Conservation (phyloP, 352 stramenopile genomes). For the Phytopythium chamaehyphon region DNA sequence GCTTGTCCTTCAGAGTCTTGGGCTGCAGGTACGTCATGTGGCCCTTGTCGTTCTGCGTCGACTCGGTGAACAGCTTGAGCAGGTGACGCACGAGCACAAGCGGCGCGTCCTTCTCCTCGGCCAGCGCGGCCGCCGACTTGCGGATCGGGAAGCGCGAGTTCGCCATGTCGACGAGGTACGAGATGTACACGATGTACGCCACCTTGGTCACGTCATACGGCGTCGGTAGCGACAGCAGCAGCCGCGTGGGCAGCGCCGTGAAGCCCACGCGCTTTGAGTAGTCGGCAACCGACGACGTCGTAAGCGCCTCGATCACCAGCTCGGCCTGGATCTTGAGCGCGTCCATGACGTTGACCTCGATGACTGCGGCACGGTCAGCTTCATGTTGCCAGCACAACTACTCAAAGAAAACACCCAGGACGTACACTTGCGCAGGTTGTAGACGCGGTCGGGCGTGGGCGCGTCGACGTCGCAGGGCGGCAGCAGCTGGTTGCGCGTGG, state of each 20-base stretch:
- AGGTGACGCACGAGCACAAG: constrained; percentile 67
- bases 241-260: constrained; percentile 45
- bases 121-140: constrained; percentile 63
- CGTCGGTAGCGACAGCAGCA: constrained; percentile 63
- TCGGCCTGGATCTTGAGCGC: constrained; percentile 72
- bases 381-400: neutral
- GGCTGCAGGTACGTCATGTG: constrained; percentile 66
- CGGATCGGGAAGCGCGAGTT: constrained; percentile 53
- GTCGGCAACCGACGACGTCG: constrained; percentile 50
- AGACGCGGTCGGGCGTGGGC: constrained; percentile 69
- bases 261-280: constrained; percentile 43
- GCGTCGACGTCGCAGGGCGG: constrained; percentile 72
- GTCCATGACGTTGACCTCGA: constrained; percentile 65
- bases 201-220: constrained; percentile 73
- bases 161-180: constrained; percentile 70
- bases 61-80: constrained; percentile 64
- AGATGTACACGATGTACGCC: constrained; percentile 65
- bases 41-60: constrained; percentile 46
- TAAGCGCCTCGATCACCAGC: constrained; percentile 60
- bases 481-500: constrained; percentile 61
- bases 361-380: constrained; percentile 34
- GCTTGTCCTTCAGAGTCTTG: constrained; percentile 80
- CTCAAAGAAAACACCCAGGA: constrained; percentile 8
- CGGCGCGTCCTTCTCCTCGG: constrained; percentile 72
- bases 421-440: constrained; percentile 80